Conservation (phyloP, 371 early-diverging fungal genomes). For the Zopfochytrium polystomum region DNA sequence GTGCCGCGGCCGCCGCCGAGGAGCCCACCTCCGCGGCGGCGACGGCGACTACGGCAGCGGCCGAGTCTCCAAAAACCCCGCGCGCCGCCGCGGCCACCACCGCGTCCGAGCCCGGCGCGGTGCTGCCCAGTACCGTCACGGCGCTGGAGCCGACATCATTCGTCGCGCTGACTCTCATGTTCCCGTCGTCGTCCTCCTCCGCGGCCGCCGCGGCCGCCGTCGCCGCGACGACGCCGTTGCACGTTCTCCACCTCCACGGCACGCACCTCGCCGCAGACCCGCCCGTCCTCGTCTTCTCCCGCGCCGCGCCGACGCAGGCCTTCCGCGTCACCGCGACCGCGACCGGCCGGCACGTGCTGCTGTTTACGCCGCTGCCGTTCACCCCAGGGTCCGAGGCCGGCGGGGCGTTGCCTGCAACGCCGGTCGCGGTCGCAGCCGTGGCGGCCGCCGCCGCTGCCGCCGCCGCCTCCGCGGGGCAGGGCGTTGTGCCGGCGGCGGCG, state of each 20-base stretch:
- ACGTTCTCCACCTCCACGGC: constrained; percentile 47
- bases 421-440: no score
- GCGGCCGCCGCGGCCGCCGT: constrained; percentile 2
- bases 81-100: background rate
- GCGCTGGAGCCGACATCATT: background rate
- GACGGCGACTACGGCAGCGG: no score
- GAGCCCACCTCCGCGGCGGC: no score
- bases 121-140: background rate
- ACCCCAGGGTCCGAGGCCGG: no score
- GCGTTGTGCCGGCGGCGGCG: background rate
- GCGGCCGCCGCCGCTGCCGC: background rate
- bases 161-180: background rate
- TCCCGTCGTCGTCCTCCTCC: background rate
- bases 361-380: background rate
- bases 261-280: constrained; percentile 60
- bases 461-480: no score
- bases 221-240: background rate
- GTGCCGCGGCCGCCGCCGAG: background rate
- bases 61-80: no score
- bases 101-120: background rate
- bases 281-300: constrained; percentile 39
- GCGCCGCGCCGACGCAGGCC: background rate
- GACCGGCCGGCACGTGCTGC: background rate
- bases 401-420: no score
- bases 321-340: background rate